phyloP scores from a whole-genome alignment of 441 rosid species.

The Gossypium davidsonii region DNA sequence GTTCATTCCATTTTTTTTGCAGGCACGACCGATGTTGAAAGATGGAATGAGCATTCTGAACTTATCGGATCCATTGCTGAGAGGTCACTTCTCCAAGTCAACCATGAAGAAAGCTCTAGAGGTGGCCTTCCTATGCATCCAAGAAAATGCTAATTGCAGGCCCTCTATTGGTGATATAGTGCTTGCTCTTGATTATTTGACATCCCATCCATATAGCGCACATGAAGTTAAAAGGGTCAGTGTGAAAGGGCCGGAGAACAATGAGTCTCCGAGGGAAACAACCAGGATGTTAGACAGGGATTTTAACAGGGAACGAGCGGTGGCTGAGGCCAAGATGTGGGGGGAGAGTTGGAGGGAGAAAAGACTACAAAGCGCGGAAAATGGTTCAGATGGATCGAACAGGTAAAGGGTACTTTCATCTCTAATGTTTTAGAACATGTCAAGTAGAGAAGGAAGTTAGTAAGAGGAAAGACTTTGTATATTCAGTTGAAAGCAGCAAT shows the following conservation, averaged over 20 bases:
- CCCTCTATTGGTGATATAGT: constrained; percentile 39
- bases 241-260: background rate
- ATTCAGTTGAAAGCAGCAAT: background rate
- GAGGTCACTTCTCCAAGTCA: constrained; percentile 20
- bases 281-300: constrained; percentile 19
- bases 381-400: background rate
- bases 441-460: background rate
- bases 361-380: constrained; percentile 15
- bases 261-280: constrained; percentile 28
- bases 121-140: constrained; percentile 37
- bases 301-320: constrained; percentile 31
- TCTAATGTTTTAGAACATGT: background rate
- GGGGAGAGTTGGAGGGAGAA: constrained; percentile 36
- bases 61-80: constrained; percentile 41
- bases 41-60: constrained; percentile 14
- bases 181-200: constrained; percentile 32
- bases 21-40: constrained; percentile 28
- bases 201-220: constrained; percentile 16
- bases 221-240: background rate
- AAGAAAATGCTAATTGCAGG: constrained; percentile 30
- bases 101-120: constrained; percentile 30
- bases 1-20: background rate
- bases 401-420: background rate
- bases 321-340: constrained; percentile 56
- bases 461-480: background rate